Evolutionary conservation across 495 filamentous ascomycete species (phyloP).

Genomic region (Pyrenula massariospora): DNA sequence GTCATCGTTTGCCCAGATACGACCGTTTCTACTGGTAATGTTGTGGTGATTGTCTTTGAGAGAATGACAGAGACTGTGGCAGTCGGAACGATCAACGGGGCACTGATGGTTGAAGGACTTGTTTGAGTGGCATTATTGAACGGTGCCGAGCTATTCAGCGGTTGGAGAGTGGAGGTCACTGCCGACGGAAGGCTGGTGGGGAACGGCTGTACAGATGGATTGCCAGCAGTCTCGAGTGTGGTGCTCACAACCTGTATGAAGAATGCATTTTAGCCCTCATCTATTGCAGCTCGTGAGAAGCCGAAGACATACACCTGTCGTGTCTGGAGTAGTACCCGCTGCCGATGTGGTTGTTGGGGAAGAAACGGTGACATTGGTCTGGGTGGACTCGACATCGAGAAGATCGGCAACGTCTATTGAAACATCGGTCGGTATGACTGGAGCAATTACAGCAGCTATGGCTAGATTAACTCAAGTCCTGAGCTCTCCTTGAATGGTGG

Average conservation of each 20-base stretch:
- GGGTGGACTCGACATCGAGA: background rate
- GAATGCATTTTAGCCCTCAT: too few species aligned
- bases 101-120: conserved; percentile 2
- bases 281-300: too few species aligned
- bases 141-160: conserved; percentile 3
- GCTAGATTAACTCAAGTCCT: background rate
- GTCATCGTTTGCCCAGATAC: background rate
- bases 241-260: conserved; percentile 24
- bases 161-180: conserved; percentile 4
- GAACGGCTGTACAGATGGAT: conserved; percentile 24
- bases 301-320: conserved; percentile 21
- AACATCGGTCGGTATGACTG: conserved; percentile 2
- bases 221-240: conserved; percentile 28
- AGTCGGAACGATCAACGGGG: conserved; percentile 2
- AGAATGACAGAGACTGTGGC: conserved; percentile 5
- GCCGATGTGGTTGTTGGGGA: conserved; percentile 12
- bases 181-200: conserved; percentile 9
- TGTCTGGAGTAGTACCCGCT: conserved; percentile 14
- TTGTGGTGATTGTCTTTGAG: conserved; percentile 7
- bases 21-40: conserved; percentile 6
- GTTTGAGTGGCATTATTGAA: conserved; percentile 5
- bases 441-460: background rate
- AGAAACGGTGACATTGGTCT: background rate
- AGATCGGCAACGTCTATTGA: background rate
- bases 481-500: background rate